Conservation (phyloP, 345 rosid species). For the Pistacia vera region DNA sequence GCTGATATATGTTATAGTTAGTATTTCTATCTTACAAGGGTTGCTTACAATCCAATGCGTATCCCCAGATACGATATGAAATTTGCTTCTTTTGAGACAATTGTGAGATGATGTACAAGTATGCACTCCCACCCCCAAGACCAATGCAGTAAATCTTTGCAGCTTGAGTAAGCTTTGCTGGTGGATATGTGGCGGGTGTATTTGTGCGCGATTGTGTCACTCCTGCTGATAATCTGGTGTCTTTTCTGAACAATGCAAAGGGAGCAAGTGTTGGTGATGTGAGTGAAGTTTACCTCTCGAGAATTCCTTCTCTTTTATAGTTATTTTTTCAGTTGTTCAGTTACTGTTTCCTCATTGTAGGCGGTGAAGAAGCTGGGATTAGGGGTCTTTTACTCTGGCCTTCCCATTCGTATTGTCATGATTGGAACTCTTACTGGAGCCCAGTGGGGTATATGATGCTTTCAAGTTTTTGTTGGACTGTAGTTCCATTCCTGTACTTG, state of each 20-base stretch:
- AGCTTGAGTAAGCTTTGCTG: conserved; percentile 90
- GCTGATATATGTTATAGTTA: not conserved
- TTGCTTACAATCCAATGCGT: not conserved
- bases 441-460: conserved; percentile 92
- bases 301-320: not conserved
- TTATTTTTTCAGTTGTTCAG: not conserved
- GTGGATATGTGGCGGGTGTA: conserved; percentile 93
- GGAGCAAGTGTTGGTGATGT: conserved; percentile 91
- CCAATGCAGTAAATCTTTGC: conserved; percentile 72
- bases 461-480: conserved; percentile 92
- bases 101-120: conserved; percentile 82
- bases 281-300: conserved; percentile 31
- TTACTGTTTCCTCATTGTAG: conserved; percentile 42
- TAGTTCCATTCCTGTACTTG: conserved; percentile 43
- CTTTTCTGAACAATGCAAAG: conserved; percentile 95
- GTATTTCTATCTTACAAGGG: not conserved
- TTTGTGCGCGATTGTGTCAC: conserved; percentile 89
- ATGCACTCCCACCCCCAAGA: conserved; percentile 79
- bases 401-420: conserved; percentile 94
- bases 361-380: conserved; percentile 75
- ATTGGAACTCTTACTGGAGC: conserved; percentile 94
- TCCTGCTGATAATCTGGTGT: conserved; percentile 95
- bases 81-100: conserved; percentile 87
- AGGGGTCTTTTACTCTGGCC: conserved; percentile 90
- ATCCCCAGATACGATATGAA: conserved; percentile 92